These are phyloP conservation scores for Jaapia argillacea DNA, from an alignment of 768 basidiomycete species.

Conservation along the genomic window DNA sequence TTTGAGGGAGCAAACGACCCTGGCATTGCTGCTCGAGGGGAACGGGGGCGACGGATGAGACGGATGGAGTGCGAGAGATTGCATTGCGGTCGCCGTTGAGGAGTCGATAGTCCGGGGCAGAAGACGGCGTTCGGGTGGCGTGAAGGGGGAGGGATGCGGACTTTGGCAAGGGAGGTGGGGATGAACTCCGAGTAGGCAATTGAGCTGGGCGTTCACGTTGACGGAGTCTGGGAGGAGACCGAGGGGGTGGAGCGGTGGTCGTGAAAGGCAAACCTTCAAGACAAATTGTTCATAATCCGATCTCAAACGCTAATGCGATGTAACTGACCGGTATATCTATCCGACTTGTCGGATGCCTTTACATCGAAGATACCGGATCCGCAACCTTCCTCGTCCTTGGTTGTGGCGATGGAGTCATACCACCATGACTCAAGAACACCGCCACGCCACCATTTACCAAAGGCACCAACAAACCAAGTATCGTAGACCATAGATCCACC, in stretches of 20 bases:
- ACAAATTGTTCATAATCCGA: not conserved
- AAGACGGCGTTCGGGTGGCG: too few species aligned
- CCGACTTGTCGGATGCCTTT: conserved; percentile 49
- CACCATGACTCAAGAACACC: conserved; percentile 78
- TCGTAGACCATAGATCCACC: conserved; percentile 53
- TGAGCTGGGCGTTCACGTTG: conserved; percentile 47
- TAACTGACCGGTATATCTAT: not conserved
- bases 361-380: conserved; percentile 70
- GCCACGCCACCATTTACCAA: conserved; percentile 87
- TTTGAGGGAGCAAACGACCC: conserved; percentile 17
- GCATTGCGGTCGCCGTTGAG: conserved; percentile 5
- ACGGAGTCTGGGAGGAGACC: conserved; percentile 16
- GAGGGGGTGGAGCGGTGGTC: not conserved
- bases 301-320: not conserved
- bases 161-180: conserved; percentile 78
- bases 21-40: conserved; percentile 4
- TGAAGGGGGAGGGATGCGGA: conserved; percentile 74
- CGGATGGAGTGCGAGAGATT: conserved; percentile 15
- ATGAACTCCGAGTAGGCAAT: conserved; percentile 48
- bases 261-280: conserved; percentile 36
- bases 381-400: conserved; percentile 65
- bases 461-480: conserved; percentile 85
- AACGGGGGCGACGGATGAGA: conserved; percentile 10
- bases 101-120: conserved; percentile 4
- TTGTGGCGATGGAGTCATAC: conserved; percentile 51